Base-by-base conservation (phyloP, 495 filamentous ascomycete species). In the Amniculicola lignicola region DNA sequence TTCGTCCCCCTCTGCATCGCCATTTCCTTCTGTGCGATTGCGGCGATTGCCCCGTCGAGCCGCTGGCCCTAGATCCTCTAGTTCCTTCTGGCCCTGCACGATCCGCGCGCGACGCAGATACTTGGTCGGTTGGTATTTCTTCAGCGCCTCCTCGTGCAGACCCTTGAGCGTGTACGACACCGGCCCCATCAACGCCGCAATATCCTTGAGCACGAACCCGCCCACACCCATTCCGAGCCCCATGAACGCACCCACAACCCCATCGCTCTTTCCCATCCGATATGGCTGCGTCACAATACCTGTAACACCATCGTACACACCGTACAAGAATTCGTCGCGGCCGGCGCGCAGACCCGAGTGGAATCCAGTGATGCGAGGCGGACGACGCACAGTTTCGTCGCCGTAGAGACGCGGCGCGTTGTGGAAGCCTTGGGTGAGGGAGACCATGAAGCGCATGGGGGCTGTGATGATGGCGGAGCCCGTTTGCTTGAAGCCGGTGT, bases 391-490 rank as follows among this genome's bases (percentile, higher is more conserved):
- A 47, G 62, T 77, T 15, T 60, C 55, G 50, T 72, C 70, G 47
- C 67, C 67, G 47, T 68, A 72, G 1, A 95, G 74, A 0, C 87
- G 79, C 0, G 90, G 90, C 0, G 88, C 86, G 58, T 90, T 90
- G 66, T 92, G 87, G 54, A 92, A 86, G 1, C 89, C 89, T 62
- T 91, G 88, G 2, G 86, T 81, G 2, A 91, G 65, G 0, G 89
- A 87, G 0, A 90, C 70, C 3, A 80, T 77, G 18, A 93, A 74
- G 60, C 90, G 85, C 54, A 91, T 83, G 4, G 78, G 83, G 11
- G 70, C 77, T 21, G 56, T 66, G 12, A 65, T 48, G 11, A 71
- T 41, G 16, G 70, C 66, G 0, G 22, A 22, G 3, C 43, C 54
- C 10, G 63, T 44, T 27, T 61, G 52, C 25, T 45, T 58, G 23